Percentiles rank a stretch among this genome's conserved stretches.
Conservation (phyloP, 1,284 basidiomycete genomes). For the Irpex sp. region DNA sequence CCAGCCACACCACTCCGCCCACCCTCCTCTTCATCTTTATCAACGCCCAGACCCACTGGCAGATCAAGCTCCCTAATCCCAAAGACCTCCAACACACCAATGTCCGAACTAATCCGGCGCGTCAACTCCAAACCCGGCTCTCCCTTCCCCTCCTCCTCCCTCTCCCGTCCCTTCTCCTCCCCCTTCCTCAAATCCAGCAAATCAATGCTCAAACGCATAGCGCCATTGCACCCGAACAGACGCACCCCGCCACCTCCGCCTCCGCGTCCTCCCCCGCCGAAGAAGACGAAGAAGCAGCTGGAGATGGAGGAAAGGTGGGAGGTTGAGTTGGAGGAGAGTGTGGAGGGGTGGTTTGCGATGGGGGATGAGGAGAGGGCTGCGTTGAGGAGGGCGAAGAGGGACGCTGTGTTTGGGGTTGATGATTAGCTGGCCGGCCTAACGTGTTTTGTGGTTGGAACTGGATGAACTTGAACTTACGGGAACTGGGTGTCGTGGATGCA, state of each 20-base stretch:
- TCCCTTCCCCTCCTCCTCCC: slow-evolving; percentile 44
- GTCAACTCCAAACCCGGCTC: slow-evolving; percentile 64
- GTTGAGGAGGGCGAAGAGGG: slow-evolving; percentile 57
- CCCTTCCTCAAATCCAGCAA: slow-evolving; percentile 64
- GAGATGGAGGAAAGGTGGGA: slow-evolving; percentile 75
- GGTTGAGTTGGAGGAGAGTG: slow-evolving; percentile 67
- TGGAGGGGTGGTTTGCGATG: slow-evolving; percentile 71
- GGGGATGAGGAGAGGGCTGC: slow-evolving; percentile 59
- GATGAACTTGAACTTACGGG: too few species aligned
- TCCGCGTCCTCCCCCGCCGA: slow-evolving; percentile 57
- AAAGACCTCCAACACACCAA: slow-evolving; percentile 41
- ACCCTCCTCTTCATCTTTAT: neutral
- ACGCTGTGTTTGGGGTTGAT: slow-evolving; percentile 53
- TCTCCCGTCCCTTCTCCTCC: slow-evolving; percentile 52
- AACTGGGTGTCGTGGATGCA: too few species aligned
- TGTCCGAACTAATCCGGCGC: slow-evolving; percentile 71
- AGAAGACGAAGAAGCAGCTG: slow-evolving; percentile 75
- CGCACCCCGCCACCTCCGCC: slow-evolving; percentile 66
- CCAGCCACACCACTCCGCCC: slow-evolving; percentile 3
- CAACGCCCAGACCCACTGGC: slow-evolving; percentile 15
- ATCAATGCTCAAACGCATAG: slow-evolving; percentile 58
- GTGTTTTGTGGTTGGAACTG: too few species aligned
- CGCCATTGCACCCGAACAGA: slow-evolving; percentile 68
- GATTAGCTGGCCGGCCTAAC: slow-evolving; percentile 5
- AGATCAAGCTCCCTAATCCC: slow-evolving; percentile 21